Evolutionary conservation across 345 rosid genomes (phyloP).

Genomic region (Corchorus capsularis): DNA sequence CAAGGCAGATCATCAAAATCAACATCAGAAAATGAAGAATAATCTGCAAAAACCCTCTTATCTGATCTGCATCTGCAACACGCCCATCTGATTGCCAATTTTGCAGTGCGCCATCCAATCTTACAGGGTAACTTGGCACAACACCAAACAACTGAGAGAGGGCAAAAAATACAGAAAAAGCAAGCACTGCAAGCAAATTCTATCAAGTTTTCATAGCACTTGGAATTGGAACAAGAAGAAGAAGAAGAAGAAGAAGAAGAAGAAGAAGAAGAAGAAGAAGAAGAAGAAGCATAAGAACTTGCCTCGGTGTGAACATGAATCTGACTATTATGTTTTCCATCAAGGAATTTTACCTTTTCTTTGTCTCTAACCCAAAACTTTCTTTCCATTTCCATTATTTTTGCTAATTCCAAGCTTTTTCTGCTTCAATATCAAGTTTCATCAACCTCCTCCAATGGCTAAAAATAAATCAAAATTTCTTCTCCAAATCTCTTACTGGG

Average conservation of each 20-base stretch:
- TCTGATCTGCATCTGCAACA: conserved; percentile 41
- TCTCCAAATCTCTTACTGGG: not conserved
- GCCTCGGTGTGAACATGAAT: not conserved
- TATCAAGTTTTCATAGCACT: conserved; percentile 27
- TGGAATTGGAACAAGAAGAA: not conserved
- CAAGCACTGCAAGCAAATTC: conserved; percentile 60
- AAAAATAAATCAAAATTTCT: not conserved
- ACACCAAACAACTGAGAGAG: conserved; percentile 58
- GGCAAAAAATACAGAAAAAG: conserved; percentile 59
- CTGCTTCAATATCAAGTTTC: not conserved
- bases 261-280: not conserved
- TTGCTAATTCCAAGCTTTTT: not conserved
- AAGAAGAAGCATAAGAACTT: not conserved
- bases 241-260: not conserved
- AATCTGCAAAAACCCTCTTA: conserved; percentile 42
- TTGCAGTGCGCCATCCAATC: conserved; percentile 47
- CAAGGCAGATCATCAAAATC: conserved; percentile 37
- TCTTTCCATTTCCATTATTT: not conserved
- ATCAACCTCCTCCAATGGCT: conserved; percentile 9
- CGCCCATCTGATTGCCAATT: conserved; percentile 26
- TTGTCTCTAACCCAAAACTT: not conserved
- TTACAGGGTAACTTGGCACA: conserved; percentile 60
- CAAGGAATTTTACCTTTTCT: conserved; percentile 14
- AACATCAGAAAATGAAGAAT: conserved; percentile 79
- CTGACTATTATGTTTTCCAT: not conserved